Conservation (phyloP, 2,329 filamentous ascomycete species). For the Albophoma yamanashiensis region DNA sequence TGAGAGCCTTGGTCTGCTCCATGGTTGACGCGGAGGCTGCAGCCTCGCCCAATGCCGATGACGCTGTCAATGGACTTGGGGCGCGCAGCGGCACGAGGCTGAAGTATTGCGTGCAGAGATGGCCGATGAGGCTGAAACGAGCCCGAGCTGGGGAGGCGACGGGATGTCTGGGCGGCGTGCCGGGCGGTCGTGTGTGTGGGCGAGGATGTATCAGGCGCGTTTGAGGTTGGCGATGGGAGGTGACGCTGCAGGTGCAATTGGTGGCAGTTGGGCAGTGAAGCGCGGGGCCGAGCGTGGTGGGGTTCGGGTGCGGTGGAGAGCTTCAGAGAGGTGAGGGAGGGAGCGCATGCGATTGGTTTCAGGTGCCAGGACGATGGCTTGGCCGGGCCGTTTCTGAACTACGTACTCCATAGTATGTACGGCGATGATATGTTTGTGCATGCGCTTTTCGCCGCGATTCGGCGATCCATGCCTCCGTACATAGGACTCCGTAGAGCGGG, state of each 20-base stretch:
- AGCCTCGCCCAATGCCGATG: background rate
- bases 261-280: background rate
- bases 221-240: background rate
- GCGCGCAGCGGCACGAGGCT: background rate
- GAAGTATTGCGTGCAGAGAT: background rate
- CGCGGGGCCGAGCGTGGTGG: background rate
- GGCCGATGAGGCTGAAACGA: background rate
- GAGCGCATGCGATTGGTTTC: background rate
- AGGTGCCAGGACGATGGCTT: too few relatives aligned
- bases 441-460: too few relatives aligned
- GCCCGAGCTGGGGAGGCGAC: background rate
- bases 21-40: slow-evolving; percentile 30
- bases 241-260: background rate
- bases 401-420: too few relatives aligned
- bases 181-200: background rate
- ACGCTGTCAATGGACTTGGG: background rate
- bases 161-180: background rate
- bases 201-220: background rate
- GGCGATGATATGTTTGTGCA: too few relatives aligned
- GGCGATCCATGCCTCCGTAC: background rate
- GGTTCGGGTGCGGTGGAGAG: background rate
- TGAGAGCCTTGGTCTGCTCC: slow-evolving; percentile 63
- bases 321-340: background rate
- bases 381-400: too few relatives aligned
- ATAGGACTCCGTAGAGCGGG: background rate